Conservation (phyloP, 139 green algal species). For the Volvox reticuliferus region DNA sequence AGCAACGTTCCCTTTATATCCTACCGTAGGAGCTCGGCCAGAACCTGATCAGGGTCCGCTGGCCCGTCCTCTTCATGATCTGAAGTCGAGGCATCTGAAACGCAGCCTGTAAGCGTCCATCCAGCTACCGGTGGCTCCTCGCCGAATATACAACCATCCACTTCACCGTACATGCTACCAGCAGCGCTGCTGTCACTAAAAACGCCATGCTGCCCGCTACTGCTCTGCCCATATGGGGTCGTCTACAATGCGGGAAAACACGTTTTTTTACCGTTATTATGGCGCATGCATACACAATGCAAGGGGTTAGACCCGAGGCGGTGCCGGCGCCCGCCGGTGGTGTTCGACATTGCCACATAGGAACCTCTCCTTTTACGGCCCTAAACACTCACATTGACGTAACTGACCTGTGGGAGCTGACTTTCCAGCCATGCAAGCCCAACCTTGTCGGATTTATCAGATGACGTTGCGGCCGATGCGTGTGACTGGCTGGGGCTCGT, state of each 20-base stretch:
- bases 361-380: neutral
- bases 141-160: neutral
- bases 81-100: neutral
- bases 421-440: slow-evolving; percentile 24
- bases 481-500: neutral
- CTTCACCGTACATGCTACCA: neutral
- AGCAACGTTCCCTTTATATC: neutral
- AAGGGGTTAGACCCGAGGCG: neutral
- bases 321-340: too few relatives aligned
- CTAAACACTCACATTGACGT: neutral
- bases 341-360: neutral
- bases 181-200: neutral
- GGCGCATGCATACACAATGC: neutral
- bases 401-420: slow-evolving; percentile 4
- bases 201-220: neutral
- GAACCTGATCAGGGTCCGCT: neutral
- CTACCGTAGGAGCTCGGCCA: slow-evolving; percentile 14
- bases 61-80: neutral
- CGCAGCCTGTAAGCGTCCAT: neutral
- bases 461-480: neutral
- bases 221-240: neutral
- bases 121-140: neutral
- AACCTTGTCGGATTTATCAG: neutral
- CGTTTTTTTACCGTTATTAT: too few relatives aligned
- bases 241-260: too few relatives aligned